Evolutionary conservation across 495 filamentous ascomycete genomes (phyloP), one percentile per base, ranked within the genome.

Genomic region (Aspergillus bertholletiae): DNA sequence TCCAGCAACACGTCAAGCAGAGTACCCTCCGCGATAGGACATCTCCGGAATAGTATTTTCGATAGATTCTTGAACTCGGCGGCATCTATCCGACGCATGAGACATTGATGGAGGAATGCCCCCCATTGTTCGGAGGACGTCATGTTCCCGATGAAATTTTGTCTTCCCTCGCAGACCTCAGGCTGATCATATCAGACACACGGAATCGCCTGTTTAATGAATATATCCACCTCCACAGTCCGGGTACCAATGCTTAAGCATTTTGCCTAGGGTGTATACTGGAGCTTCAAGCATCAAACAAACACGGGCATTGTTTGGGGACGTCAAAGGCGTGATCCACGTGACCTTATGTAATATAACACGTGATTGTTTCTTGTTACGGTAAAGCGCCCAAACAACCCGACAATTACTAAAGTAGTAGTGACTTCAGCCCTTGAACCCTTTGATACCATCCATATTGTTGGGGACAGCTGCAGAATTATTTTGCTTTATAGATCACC

Each of bases 1-100:
- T 76, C 76, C 6, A 90, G 70, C 27, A 86, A 74, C 3, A 88
- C 61, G 52, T 86, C 80, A 53, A 87, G 77, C 40, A 90, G 72
- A 43, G 73, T 52, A 13, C 58, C 43, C 47, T 74, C 69, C 7
- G 67, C 56, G 9, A 78, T 53, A 1, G 71, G 71, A 12, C 47
- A 57, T 34, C 67, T 68, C 13, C 55, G 34, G 2, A 67, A 60
- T 35, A 78, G 64, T 30, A 76, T 54, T 26, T 63, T 67, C 12
- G 64, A 66, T 11, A 78, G 57, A 44, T 68, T 59, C 43, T 61
- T 70, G 65, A 78, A 78, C 30, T 75, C 71, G 15, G 68, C 64
- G 12, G 71, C 70, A 55, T 75, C 73, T 49, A 76, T 70, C 24
- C 75, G 73, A 59, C 69, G 70, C 59, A 67, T 60, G 53, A 78